These are phyloP conservation scores for Bothriochloa decipiens DNA, from an alignment of 176 grass and related monocot genomes.

Conservation along the genomic window DNA sequence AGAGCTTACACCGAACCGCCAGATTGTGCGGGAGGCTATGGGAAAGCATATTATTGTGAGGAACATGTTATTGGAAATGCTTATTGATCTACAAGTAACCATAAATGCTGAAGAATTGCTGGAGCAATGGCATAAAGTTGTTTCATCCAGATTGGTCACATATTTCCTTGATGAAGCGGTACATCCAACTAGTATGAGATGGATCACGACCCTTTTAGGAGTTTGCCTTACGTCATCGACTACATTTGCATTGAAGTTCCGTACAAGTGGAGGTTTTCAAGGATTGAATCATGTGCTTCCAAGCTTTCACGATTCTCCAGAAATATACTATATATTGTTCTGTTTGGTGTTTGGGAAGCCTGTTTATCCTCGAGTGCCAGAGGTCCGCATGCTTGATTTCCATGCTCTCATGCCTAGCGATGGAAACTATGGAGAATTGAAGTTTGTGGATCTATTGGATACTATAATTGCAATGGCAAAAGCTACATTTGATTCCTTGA, in stretches of 20 bases:
- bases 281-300: slow-evolving; percentile 81
- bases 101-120: slow-evolving; percentile 87
- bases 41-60: slow-evolving; percentile 98
- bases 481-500: slow-evolving; percentile 91
- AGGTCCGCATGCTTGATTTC: slow-evolving; percentile 99
- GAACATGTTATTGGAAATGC: slow-evolving; percentile 98
- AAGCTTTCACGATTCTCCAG: slow-evolving; percentile 95
- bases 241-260: slow-evolving; percentile 87
- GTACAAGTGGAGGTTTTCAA: slow-evolving; percentile 82
- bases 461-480: slow-evolving; percentile 88
- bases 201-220: slow-evolving; percentile 96
- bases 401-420: slow-evolving; percentile 95
- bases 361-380: slow-evolving; percentile 94
- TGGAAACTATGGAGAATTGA: slow-evolving; percentile 92
- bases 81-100: slow-evolving; percentile 97
- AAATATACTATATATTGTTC: slow-evolving; percentile 99
- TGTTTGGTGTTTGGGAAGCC: slow-evolving; percentile 95
- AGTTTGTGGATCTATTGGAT: slow-evolving; percentile 97
- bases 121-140: slow-evolving; percentile 99
- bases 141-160: slow-evolving; percentile 88
- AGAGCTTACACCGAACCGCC: slow-evolving; percentile 57
- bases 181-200: slow-evolving; percentile 98
- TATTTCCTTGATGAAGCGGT: slow-evolving; percentile 99
- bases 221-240: slow-evolving; percentile 91
- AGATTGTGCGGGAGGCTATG: slow-evolving; percentile 86